Evolutionary conservation across 2,329 filamentous ascomycete genomes (phyloP).

Genomic region (Xylaria sp.): DNA sequence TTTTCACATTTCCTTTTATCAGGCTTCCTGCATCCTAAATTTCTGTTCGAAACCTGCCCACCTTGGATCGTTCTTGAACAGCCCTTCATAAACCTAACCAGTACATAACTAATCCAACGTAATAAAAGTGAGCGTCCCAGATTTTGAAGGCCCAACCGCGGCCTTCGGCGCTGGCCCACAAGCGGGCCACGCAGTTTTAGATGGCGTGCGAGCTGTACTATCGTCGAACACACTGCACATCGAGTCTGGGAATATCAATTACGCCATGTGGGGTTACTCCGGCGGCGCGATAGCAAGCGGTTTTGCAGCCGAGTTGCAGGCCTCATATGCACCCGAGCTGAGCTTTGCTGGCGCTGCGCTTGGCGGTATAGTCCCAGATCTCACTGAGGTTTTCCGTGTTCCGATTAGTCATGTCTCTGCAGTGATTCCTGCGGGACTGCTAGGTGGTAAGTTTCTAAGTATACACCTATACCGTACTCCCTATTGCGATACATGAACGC

Average conservation of each 20-base stretch:
- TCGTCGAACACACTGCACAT: constrained; percentile 6
- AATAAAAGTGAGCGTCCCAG: constrained; percentile 41
- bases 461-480: background rate
- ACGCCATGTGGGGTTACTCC: constrained; percentile 59
- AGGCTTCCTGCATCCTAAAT: background rate
- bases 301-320: constrained; percentile 58
- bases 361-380: constrained; percentile 12
- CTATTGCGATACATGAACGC: background rate
- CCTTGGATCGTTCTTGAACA: background rate
- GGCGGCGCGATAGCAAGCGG: constrained; percentile 59
- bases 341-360: constrained; percentile 2
- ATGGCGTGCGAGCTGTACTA: constrained; percentile 26
- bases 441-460: constrained; percentile 4
- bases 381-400: background rate
- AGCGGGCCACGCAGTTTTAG: constrained; percentile 29
- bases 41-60: background rate
- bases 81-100: background rate
- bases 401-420: background rate
- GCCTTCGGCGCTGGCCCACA: constrained; percentile 24
- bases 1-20: background rate
- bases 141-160: constrained; percentile 51
- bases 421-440: background rate
- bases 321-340: constrained; percentile 59
- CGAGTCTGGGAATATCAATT: constrained; percentile 33
- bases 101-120: background rate